Evolutionary conservation across 208 protist species (phyloP).

Genomic region (Trypanosoma avium): DNA sequence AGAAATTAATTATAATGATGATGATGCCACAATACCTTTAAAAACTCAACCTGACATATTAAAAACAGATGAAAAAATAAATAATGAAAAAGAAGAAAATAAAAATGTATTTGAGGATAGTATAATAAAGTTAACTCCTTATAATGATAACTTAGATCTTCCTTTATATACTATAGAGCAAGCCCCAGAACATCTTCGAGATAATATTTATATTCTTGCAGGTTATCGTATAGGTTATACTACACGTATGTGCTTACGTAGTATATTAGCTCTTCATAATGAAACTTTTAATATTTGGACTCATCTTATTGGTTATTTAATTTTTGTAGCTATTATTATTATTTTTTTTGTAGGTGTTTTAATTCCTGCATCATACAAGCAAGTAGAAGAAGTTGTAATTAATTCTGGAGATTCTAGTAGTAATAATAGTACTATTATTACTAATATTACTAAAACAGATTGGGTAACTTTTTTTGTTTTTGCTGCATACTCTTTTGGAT

Average conservation of each 20-base stretch:
- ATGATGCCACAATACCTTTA: too few species aligned
- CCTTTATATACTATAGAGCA: constrained; percentile 45
- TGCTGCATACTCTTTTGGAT: constrained; percentile 66
- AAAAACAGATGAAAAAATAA: neutral
- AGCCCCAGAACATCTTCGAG: constrained; percentile 36
- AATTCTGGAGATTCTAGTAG: too few species aligned
- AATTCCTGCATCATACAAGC: constrained; percentile 16
- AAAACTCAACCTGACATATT: too few species aligned
- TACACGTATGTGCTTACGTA: constrained; percentile 32
- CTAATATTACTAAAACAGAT: constrained; percentile 2
- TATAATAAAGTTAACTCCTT: constrained; percentile 10
- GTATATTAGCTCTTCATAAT: constrained; percentile 54
- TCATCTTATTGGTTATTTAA: constrained; percentile 42
- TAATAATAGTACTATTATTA: neutral
- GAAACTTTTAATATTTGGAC: constrained; percentile 81
- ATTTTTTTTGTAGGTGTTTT: constrained; percentile 35
- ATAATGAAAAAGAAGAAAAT: neutral
- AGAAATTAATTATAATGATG: too few species aligned
- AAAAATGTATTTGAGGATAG: neutral
- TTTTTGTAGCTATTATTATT: constrained; percentile 32
- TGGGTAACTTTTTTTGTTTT: constrained; percentile 53
- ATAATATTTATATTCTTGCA: constrained; percentile 42
- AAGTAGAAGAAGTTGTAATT: neutral
- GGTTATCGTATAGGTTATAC: constrained; percentile 49
- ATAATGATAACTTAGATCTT: constrained; percentile 29